phyloP scores from a whole-genome alignment of 768 basidiomycete genomes.

The Leccinum longicurvipes region DNA sequence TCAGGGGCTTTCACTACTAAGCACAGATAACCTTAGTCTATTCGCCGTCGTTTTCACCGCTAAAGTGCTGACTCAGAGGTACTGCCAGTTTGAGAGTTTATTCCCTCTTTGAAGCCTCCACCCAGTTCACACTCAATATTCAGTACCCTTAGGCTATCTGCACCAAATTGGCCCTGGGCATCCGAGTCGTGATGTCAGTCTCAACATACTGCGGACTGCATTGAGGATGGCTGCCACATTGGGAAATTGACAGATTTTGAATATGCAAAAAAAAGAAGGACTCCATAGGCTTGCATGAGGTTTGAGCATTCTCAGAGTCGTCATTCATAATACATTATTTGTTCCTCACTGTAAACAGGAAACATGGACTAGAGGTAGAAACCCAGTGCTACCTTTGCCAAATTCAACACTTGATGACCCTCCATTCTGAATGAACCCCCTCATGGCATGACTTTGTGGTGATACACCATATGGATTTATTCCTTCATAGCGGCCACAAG shows the following conservation, averaged over 20 bases:
- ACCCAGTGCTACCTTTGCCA: not conserved
- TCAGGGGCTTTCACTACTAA: not conserved
- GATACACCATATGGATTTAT: not conserved
- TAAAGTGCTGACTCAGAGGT: not conserved
- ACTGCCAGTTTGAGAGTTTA: not conserved
- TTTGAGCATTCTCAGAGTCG: slow-evolving; percentile 12
- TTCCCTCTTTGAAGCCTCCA: not conserved
- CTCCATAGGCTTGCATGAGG: not conserved
- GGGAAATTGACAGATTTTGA: slow-evolving; percentile 15
- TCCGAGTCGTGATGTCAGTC: slow-evolving; percentile 7
- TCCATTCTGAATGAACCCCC: not conserved
- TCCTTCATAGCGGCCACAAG: too few relatives aligned
- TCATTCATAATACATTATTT: not conserved
- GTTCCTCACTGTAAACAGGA: not conserved
- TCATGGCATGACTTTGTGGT: not conserved
- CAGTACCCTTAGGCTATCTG: not conserved
- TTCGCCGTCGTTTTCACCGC: not conserved
- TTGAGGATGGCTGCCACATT: not conserved
- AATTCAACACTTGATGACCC: not conserved
- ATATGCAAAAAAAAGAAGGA: slow-evolving; percentile 4
- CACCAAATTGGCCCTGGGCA: slow-evolving; percentile 7
- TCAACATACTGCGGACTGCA: not conserved
- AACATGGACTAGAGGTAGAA: not conserved
- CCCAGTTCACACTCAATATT: not conserved
- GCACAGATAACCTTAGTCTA: too few relatives aligned